Conservation (phyloP, 352 stramenopile species). For the Phytophthora podocarpi region DNA sequence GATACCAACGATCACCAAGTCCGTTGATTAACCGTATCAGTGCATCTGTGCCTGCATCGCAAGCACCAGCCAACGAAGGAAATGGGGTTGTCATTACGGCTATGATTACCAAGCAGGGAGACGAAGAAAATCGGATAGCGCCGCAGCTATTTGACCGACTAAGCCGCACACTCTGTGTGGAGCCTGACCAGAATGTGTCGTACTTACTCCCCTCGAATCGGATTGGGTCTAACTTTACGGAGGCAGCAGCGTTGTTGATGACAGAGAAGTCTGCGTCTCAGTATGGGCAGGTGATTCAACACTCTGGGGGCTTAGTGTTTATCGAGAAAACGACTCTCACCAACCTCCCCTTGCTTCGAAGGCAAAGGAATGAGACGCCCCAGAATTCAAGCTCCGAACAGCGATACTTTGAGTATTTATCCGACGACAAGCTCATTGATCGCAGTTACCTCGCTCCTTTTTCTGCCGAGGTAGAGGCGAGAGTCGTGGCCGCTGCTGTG, state of each 20-base stretch:
- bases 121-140: not conserved
- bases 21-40: slow-evolving; percentile 6
- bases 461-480: slow-evolving; percentile 31
- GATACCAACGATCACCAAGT: slow-evolving; percentile 13
- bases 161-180: slow-evolving; percentile 71
- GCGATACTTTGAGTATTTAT: slow-evolving; percentile 66
- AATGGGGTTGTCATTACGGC: not conserved
- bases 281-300: slow-evolving; percentile 5
- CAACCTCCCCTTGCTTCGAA: not conserved
- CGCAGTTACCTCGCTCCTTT: slow-evolving; percentile 46
- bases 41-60: not conserved
- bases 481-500: slow-evolving; percentile 54
- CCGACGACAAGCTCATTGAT: slow-evolving; percentile 44
- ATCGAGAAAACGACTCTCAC: slow-evolving; percentile 1
- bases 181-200: slow-evolving; percentile 63
- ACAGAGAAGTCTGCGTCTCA: slow-evolving; percentile 46
- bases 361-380: not conserved
- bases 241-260: slow-evolving; percentile 44
- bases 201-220: slow-evolving; percentile 71
- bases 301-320: slow-evolving; percentile 17
- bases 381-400: slow-evolving; percentile 39
- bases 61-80: not conserved
- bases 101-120: not conserved
- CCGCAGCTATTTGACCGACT: slow-evolving; percentile 66
- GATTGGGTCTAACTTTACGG: slow-evolving; percentile 74